phyloP scores from a whole-genome alignment of 2,329 filamentous ascomycete species.

The Cladorrhinum sp. region DNA sequence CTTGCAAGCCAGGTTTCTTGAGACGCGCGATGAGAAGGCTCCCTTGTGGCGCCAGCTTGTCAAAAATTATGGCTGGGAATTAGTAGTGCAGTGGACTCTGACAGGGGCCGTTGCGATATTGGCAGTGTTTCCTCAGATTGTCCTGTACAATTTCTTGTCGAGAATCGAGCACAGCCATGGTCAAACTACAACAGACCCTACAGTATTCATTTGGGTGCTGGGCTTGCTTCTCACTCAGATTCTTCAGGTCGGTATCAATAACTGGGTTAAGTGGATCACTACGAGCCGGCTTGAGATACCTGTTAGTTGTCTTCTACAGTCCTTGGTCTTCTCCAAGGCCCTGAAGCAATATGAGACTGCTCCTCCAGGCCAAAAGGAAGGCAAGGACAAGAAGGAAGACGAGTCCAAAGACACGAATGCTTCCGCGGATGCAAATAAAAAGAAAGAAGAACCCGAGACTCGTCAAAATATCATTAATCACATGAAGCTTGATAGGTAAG shows the following conservation, averaged over 20 bases:
- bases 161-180: constrained; percentile 28
- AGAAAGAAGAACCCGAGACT: constrained; percentile 25
- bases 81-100: constrained; percentile 33
- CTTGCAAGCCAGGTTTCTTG: constrained; percentile 27
- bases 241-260: constrained; percentile 32
- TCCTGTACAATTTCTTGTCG: constrained; percentile 36
- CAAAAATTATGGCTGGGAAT: constrained; percentile 27
- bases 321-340: constrained; percentile 36
- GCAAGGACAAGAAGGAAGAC: constrained; percentile 18
- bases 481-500: constrained; percentile 36
- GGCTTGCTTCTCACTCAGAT: constrained; percentile 31
- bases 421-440: constrained; percentile 8
- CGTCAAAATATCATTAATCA: constrained; percentile 37
- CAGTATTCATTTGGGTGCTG: constrained; percentile 33
- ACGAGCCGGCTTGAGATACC: constrained; percentile 34
- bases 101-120: constrained; percentile 32
- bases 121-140: constrained; percentile 34
- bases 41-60: constrained; percentile 36
- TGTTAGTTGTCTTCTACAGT: constrained; percentile 32
- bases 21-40: constrained; percentile 17
- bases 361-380: constrained; percentile 22
- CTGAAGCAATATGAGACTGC: constrained; percentile 35
- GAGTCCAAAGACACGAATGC: constrained; percentile 5
- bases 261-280: constrained; percentile 35
- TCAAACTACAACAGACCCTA: constrained; percentile 23